Percentiles rank a stretch among this genome's conserved stretches.
These are phyloP conservation scores for Hypomyces perniciosus DNA, from an alignment of 2,329 filamentous ascomycete genomes.

Conservation along the genomic window DNA sequence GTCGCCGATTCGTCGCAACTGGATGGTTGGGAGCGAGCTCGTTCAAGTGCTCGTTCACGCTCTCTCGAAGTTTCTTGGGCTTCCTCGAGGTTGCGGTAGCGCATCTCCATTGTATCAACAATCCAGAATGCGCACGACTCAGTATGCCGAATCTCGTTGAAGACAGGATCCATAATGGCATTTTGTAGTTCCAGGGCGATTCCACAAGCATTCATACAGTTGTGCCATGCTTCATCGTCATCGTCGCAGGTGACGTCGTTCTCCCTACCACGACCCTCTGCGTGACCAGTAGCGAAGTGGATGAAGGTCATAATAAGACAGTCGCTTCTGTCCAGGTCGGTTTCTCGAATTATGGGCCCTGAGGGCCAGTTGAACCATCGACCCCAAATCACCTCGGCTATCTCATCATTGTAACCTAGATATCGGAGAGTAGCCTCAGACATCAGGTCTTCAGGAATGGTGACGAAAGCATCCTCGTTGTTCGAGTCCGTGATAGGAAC, in stretches of 20 bases:
- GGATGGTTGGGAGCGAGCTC: too few species aligned
- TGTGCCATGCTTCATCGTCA: not conserved
- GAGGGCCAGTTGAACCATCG: not conserved
- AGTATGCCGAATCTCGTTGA: not conserved
- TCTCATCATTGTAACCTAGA: not conserved
- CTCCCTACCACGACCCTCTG: not conserved
- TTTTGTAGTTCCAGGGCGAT: not conserved
- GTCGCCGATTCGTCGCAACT: too few species aligned
- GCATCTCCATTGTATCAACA: not conserved
- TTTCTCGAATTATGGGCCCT: not conserved
- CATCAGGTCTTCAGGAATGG: not conserved
- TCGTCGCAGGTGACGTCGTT: not conserved
- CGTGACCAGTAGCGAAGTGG: not conserved
- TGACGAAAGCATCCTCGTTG: not conserved
- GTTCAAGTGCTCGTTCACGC: not conserved
- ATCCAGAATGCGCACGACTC: not conserved
- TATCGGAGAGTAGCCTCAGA: not conserved
- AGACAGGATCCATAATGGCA: not conserved
- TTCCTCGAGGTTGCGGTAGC: not conserved
- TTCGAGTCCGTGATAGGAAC: not conserved
- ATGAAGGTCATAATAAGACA: not conserved
- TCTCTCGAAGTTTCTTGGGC: not conserved
- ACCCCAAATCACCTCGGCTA: not conserved
- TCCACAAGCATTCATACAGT: not conserved
- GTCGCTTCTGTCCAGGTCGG: not conserved